Evolutionary conservation across 345 rosid species (phyloP), one percentile per base, ranked within the genome.

Genomic region (Trapa bicornis): DNA sequence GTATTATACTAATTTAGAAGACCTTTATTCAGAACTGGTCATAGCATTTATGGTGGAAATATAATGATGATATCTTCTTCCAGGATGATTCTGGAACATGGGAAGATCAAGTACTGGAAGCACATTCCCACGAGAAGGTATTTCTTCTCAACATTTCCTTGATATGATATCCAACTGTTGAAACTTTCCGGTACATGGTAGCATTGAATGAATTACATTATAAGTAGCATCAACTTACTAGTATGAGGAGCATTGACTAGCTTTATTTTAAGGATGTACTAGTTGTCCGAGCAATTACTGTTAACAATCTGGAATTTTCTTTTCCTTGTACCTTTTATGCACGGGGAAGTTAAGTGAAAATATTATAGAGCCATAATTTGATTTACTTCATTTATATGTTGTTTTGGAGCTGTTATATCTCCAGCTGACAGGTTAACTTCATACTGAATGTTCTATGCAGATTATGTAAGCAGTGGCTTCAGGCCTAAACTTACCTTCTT

Each of bases 21-120:
- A 41, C 43, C 43, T 50, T 50, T 50, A 4, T 50, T 50, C 22
- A 50, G 56, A 50, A 50, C 22, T 50, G 16, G n/a, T 47, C 3
- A 15, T 47, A 2, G 7, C 48, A 11, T 50, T 6, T 50, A 11
- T 50, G n/a, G 54, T 13, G 54, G 54, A 16, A 50, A 36, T 35
- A 10, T 0, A 0, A 66, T 66, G 69, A 29, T 60, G 42, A 38
- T 45, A 57, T 60, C 32, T 67, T 52, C 75, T 66, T 77, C 56
- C 80, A 87, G 92, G 91, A 86, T 37, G 93, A 86, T 68, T 68
- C 73, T 58, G 80, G 78, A 71, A 79, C 78, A 53, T 92, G 98
- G 96, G 98, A 89, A 70, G 89, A 86, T 74, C 79, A 81, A 71
- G 74, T 65, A 42, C 66, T 43, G 73, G 85, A 72, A 65, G 48